Evolutionary conservation across 2,329 filamentous ascomycete genomes (phyloP), one percentile per base, ranked within the genome.

Genomic region (Alternaria postmessia): DNA sequence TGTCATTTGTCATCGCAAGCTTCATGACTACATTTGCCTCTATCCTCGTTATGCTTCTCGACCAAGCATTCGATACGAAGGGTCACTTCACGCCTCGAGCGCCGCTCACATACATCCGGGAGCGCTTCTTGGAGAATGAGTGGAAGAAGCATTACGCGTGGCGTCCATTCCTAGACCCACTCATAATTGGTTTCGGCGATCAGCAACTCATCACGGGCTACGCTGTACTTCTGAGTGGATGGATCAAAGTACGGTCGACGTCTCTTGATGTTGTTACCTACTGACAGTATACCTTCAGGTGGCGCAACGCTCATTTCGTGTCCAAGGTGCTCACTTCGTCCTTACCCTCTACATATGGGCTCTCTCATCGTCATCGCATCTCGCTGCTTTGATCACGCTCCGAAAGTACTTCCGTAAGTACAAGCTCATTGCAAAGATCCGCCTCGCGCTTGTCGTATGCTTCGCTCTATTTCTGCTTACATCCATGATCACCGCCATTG

Each of bases 121-220:
- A 72, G 34, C 61, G 64, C 8, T 68, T 70, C 28, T 32, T 70
- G 6, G 64, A 73, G 43, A 74, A 67, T 6, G 66, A 72, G 48
- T 73, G 70, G 70, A 75, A 71, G 60, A 71, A 63, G 49, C 64
- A 73, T 18, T 75, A 73, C 47, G 73, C 70, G 5, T 72, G 68
- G 69, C 66, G 74, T 2, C 71, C 68, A 1, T 74, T 76, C 18
- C 61, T 76, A 2, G 74, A 72, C 55, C 73, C 73, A 1, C 64
- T 75, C 14, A 72, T 75, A 26, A 75, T 77, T 44, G 70, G 71
- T 0, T 55, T 75, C 6, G 74, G 70, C 2, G 72, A 76, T 52
- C 73, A 76, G 55, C 73, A 76, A 47, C 63, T 76, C 24, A 65
- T 75, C 6, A 76, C 74, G 1, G 73, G 74, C 2, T 75, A 73